phyloP scores from a whole-genome alignment of 1,284 basidiomycete species.

The Pseudozyma hubeiensis region DNA sequence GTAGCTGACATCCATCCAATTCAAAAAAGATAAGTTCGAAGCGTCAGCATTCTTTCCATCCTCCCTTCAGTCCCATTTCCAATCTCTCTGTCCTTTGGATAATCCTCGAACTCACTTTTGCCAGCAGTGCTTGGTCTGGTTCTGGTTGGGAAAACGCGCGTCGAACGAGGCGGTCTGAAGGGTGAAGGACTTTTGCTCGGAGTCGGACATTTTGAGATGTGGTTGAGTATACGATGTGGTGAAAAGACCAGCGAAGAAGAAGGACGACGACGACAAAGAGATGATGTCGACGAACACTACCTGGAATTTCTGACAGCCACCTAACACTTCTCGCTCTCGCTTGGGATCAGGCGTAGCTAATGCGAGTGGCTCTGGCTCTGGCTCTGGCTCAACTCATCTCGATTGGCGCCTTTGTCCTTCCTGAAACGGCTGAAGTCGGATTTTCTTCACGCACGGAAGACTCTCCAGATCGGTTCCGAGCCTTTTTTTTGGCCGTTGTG shows the following conservation, averaged over 20 bases:
- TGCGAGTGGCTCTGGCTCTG: too few species aligned
- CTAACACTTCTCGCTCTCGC: not conserved
- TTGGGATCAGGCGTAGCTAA: slow-evolving; percentile 6
- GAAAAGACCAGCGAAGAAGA: not conserved
- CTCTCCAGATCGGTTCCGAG: slow-evolving; percentile 23
- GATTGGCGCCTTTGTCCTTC: slow-evolving; percentile 14
- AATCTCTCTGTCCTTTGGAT: too few species aligned
- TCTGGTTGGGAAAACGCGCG: slow-evolving; percentile 69
- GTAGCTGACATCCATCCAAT: slow-evolving; percentile 48
- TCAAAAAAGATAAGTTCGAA: not conserved
- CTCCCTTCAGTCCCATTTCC: too few species aligned
- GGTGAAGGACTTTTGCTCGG: slow-evolving; percentile 58
- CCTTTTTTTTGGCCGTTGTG: not conserved
- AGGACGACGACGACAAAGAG: not conserved
- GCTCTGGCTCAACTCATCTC: slow-evolving; percentile 11
- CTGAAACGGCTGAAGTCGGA: slow-evolving; percentile 29
- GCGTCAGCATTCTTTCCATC: too few species aligned
- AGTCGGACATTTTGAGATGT: slow-evolving; percentile 41
- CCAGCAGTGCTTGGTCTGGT: slow-evolving; percentile 69
- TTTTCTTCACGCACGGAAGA: slow-evolving; percentile 30
- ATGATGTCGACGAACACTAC: slow-evolving; percentile 19
- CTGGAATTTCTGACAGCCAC: slow-evolving; percentile 19
- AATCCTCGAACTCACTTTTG: slow-evolving; percentile 65
- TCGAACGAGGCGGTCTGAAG: slow-evolving; percentile 67
- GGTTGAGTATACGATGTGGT: slow-evolving; percentile 6